phyloP scores from a whole-genome alignment of 2,329 filamentous ascomycete species.

The Ceratocystis variospora region DNA sequence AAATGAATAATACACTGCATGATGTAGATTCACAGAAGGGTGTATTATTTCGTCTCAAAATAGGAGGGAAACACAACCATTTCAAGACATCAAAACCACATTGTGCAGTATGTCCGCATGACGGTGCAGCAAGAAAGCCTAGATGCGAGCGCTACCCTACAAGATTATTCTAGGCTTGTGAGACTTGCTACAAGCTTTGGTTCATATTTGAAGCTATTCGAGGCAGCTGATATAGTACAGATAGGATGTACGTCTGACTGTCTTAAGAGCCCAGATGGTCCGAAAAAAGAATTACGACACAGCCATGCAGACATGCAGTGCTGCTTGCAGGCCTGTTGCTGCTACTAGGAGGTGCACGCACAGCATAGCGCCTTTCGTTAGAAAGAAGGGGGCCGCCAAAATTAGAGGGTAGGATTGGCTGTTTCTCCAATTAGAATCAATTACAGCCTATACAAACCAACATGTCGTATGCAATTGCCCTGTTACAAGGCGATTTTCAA shows the following conservation, averaged over 20 bases:
- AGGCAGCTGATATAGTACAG: neutral
- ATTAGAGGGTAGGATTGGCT: constrained; percentile 1
- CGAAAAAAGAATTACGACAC: neutral
- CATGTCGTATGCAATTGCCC: neutral
- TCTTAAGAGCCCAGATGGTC: neutral
- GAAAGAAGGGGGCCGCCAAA: neutral
- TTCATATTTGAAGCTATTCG: neutral
- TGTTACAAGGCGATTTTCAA: no score
- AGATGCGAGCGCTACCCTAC: neutral
- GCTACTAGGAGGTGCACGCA: neutral
- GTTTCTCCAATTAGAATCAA: constrained; percentile 6
- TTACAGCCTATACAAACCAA: neutral
- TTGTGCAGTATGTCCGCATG: neutral
- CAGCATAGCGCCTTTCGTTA: neutral
- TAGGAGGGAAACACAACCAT: neutral
- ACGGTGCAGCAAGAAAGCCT: neutral
- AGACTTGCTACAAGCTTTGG: neutral
- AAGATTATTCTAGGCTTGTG: neutral
- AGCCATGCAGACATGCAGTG: neutral
- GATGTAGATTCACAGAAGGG: neutral
- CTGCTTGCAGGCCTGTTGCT: neutral
- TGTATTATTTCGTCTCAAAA: neutral
- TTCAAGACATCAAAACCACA: neutral
- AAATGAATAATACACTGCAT: neutral
- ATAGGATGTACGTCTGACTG: neutral